These are phyloP conservation scores for Warburgia ugandensis DNA, from an alignment of 164 flowering plant genomes.

Conservation along the genomic window DNA sequence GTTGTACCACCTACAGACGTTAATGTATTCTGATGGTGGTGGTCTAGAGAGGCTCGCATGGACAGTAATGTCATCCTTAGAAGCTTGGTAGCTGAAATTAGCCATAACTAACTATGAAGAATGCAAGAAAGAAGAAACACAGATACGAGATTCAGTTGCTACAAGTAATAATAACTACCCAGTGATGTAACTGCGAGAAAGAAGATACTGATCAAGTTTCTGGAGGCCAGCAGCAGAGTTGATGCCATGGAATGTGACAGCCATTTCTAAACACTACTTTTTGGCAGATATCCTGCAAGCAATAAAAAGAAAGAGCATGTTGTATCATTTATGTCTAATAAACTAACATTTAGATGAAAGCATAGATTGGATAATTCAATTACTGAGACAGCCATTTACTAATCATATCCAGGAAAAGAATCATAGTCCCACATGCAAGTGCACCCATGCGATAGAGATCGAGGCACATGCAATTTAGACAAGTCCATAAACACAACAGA, in stretches of 20 bases:
- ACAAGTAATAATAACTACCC: constrained; percentile 40
- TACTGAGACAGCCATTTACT: too few relatives aligned
- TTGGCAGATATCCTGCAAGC: not conserved
- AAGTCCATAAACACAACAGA: too few relatives aligned
- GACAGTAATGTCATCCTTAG: constrained; percentile 79
- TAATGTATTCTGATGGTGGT: constrained; percentile 55
- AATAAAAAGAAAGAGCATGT: too few relatives aligned
- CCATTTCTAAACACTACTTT: constrained; percentile 42
- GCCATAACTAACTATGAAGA: not conserved
- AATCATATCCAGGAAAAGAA: too few relatives aligned
- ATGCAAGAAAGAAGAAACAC: too few relatives aligned
- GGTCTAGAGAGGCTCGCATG: constrained; percentile 44
- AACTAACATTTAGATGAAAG: too few relatives aligned
- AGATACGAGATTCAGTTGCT: too few relatives aligned
- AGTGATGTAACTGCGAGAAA: constrained; percentile 60
- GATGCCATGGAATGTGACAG: constrained; percentile 41
- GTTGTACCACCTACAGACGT: constrained; percentile 69
- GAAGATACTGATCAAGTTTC: constrained; percentile 67
- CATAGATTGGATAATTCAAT: too few relatives aligned
- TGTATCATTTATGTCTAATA: too few relatives aligned
- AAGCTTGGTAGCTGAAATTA: constrained; percentile 62
- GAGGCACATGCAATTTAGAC: too few relatives aligned
- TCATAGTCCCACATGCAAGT: too few relatives aligned
- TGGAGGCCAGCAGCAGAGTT: constrained; percentile 47
- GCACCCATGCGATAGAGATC: too few relatives aligned